These are phyloP conservation scores for Fusarium staphyleae DNA, from an alignment of 2,329 filamentous ascomycete species.

Conservation along the genomic window DNA sequence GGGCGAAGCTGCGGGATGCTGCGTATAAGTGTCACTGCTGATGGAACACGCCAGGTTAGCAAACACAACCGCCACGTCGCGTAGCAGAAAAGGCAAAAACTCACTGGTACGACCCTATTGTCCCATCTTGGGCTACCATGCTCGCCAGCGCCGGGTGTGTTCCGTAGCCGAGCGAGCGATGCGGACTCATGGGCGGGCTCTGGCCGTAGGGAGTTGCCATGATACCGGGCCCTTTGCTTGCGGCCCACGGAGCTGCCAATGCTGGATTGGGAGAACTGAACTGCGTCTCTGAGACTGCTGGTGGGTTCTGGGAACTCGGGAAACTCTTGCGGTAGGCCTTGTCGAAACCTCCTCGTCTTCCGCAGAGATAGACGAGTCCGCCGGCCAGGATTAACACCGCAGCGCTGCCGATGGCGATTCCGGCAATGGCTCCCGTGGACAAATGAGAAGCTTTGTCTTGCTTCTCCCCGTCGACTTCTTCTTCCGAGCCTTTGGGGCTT, in stretches of 20 bases:
- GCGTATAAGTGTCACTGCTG: conserved; percentile 24
- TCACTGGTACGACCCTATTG: conserved; percentile 41
- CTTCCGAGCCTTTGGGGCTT: background rate
- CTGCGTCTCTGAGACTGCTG: conserved; percentile 27
- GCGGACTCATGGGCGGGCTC: conserved; percentile 46
- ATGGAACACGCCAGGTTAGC: background rate
- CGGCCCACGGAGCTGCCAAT: conserved; percentile 28
- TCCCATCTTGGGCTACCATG: conserved; percentile 34
- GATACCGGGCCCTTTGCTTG: conserved; percentile 29
- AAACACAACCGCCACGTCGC: background rate
- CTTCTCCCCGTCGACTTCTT: conserved; percentile 15
- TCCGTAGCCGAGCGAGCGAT: conserved; percentile 32
- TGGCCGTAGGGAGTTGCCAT: conserved; percentile 44
- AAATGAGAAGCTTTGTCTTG: conserved; percentile 21
- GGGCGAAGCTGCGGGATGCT: conserved; percentile 25
- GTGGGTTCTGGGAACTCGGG: conserved; percentile 16
- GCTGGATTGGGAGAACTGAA: conserved; percentile 29
- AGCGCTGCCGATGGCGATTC: conserved; percentile 62
- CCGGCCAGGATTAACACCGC: conserved; percentile 54
- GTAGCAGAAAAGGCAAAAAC: conserved; percentile 10
- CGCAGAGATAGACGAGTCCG: conserved; percentile 57
- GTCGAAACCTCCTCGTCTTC: conserved; percentile 46
- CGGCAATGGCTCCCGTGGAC: conserved; percentile 61
- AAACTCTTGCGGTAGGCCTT: conserved; percentile 42
- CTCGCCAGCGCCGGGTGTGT: conserved; percentile 21